phyloP scores from a whole-genome alignment of 129 eudicot species.

The Kitagawia praeruptora region DNA sequence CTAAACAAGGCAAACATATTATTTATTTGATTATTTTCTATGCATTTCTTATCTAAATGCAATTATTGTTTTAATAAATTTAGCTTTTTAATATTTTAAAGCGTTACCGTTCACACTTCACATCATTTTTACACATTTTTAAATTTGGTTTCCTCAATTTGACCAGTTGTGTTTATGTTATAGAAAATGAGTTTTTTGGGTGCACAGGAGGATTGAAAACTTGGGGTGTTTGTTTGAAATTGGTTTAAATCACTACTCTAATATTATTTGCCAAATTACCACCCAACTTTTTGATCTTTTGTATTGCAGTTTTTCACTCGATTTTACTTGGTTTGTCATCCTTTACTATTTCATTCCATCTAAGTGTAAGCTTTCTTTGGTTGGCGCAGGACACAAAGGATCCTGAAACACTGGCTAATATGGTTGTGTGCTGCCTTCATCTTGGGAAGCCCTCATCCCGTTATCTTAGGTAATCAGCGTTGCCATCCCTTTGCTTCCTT shows the following conservation, averaged over 20 bases:
- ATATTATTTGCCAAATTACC: background rate
- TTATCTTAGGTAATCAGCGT: slow-evolving; percentile 50
- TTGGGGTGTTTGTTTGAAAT: background rate
- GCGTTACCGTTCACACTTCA: background rate
- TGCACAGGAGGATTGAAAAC: background rate
- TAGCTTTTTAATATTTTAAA: background rate
- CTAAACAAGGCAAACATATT: slow-evolving; percentile 58
- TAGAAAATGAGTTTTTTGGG: background rate
- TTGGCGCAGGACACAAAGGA: slow-evolving; percentile 78
- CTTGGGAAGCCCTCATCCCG: slow-evolving; percentile 78
- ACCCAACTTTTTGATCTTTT: background rate
- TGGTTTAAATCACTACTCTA: background rate
- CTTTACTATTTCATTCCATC: background rate
- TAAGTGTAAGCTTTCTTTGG: background rate
- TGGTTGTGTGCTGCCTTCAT: slow-evolving; percentile 88
- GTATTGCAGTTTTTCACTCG: background rate
- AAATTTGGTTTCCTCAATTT: background rate
- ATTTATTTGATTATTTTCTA: background rate
- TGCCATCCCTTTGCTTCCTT: background rate
- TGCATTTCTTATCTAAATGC: background rate
- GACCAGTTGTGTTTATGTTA: background rate
- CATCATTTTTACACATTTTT: background rate
- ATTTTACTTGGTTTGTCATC: background rate
- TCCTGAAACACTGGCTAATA: slow-evolving; percentile 80
- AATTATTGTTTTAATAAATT: background rate